phyloP scores from a whole-genome alignment of 345 rosid genomes.

The Eucalyptus dawsonii region DNA sequence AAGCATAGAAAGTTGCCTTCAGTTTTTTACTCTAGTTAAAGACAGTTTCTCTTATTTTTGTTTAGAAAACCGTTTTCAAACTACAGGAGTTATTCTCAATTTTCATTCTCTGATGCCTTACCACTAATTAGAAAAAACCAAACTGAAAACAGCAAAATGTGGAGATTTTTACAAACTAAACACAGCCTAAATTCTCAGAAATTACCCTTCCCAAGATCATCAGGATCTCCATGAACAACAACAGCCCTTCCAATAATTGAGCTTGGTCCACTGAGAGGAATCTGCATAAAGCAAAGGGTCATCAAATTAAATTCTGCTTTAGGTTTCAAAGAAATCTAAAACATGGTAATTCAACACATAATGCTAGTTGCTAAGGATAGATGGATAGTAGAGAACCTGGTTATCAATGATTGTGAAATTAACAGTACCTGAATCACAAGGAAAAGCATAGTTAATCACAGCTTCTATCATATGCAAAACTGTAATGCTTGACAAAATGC shows the following conservation, averaged over 20 bases:
- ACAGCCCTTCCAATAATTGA: conserved; percentile 89
- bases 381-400: conserved; percentile 21
- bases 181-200: background rate
- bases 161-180: background rate
- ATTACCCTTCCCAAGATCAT: conserved; percentile 96
- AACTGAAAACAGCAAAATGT: background rate
- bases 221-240: conserved; percentile 84
- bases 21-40: background rate
- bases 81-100: background rate
- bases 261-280: conserved; percentile 74
- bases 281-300: conserved; percentile 12
- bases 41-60: background rate
- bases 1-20: background rate
- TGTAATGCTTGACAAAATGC: background rate
- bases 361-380: background rate
- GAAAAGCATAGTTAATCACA: background rate
- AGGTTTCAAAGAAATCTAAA: background rate
- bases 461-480: background rate
- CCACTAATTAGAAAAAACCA: background rate
- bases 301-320: background rate
- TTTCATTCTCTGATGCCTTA: background rate
- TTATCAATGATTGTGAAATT: conserved; percentile 49
- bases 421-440: conserved; percentile 35
- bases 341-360: background rate
- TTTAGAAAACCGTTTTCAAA: background rate